A percentile compares a stretch with the other conserved stretches of the same genome.
These are phyloP conservation scores for Gloeostereum incarnatum DNA, from an alignment of 768 basidiomycete species.

Conservation along the genomic window DNA sequence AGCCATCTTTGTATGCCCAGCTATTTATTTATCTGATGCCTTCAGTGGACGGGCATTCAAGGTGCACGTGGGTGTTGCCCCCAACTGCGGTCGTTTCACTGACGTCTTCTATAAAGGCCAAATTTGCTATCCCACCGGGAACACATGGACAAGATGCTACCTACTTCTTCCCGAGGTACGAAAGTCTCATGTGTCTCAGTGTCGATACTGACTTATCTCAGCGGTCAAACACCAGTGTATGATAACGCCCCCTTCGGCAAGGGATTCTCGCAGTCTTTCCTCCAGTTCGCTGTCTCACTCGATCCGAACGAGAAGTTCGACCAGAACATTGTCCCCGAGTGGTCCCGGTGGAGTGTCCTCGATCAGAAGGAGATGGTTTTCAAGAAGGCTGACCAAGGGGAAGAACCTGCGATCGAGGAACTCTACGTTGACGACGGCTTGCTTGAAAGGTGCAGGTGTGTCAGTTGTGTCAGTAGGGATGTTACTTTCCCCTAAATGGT, in stretches of 20 bases:
- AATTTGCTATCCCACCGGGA: constrained; percentile 17
- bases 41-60: constrained; percentile 23
- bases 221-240: constrained; percentile 3
- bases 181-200: neutral
- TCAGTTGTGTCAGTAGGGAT: constrained; percentile 6
- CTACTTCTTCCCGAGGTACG: constrained; percentile 11
- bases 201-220: neutral
- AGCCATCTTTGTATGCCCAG: constrained; percentile 27
- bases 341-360: constrained; percentile 3
- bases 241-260: constrained; percentile 14
- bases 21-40: constrained; percentile 18
- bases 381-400: constrained; percentile 10
- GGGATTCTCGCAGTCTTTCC: constrained; percentile 13
- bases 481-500: too few relatives aligned
- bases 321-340: constrained; percentile 11
- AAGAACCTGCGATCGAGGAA: constrained; percentile 9
- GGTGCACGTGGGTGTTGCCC: constrained; percentile 14
- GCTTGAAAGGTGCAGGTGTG: constrained; percentile 14
- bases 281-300: constrained; percentile 12
- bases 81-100: neutral
- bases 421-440: constrained; percentile 10
- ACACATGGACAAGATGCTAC: constrained; percentile 9
- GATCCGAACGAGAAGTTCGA: constrained; percentile 10
- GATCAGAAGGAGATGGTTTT: constrained; percentile 20
- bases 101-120: constrained; percentile 7